These are phyloP conservation scores for Conticribra guillardii DNA, from an alignment of 108 stramenopile species.

Conservation along the genomic window DNA sequence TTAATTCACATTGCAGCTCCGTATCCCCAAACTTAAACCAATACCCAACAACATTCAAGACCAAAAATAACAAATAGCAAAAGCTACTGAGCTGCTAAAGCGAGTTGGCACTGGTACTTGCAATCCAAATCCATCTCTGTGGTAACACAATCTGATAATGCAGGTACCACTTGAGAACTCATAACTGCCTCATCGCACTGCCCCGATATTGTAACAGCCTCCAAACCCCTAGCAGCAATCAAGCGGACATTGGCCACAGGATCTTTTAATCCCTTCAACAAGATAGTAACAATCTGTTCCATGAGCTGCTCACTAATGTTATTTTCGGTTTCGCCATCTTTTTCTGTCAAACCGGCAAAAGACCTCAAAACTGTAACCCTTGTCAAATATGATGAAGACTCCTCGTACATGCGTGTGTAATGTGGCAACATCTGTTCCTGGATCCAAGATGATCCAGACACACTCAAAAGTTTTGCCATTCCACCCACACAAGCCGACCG, in stretches of 20 bases:
- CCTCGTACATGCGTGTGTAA: constrained; percentile 75
- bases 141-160: constrained; percentile 40
- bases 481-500: constrained; percentile 75
- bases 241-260: constrained; percentile 88
- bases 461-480: constrained; percentile 71
- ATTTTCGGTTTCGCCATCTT: constrained; percentile 41
- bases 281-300: constrained; percentile 50
- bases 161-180: constrained; percentile 45
- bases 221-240: constrained; percentile 82
- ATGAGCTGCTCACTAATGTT: constrained; percentile 60
- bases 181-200: constrained; percentile 42
- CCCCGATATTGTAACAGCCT: constrained; percentile 34
- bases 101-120: constrained; percentile 52
- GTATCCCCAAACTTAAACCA: too few species aligned
- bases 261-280: constrained; percentile 74
- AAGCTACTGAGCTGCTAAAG: constrained; percentile 25
- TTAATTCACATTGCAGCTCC: neutral
- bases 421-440: constrained; percentile 70
- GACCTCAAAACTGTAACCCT: constrained; percentile 82
- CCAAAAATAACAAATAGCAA: constrained; percentile 11
- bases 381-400: constrained; percentile 72
- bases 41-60: neutral
- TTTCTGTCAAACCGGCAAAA: constrained; percentile 59
- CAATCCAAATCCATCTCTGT: constrained; percentile 55
- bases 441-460: constrained; percentile 84